Evolutionary conservation across 1,139 yeast genomes (phyloP).

Genomic region (Debaryomyces udenii): DNA sequence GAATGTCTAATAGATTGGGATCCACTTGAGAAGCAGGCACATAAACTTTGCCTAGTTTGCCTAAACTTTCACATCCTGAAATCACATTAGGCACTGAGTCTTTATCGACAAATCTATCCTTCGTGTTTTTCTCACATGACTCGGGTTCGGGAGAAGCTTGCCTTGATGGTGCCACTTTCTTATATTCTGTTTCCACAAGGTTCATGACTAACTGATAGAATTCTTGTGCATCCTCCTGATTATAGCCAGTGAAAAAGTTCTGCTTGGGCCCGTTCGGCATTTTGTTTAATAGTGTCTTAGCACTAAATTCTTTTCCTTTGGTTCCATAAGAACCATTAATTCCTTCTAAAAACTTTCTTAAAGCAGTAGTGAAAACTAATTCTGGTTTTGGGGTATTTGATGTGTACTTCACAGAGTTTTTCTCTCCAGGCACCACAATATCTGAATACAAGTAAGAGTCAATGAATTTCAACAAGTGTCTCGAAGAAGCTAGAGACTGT

Average conservation of each 20-base stretch:
- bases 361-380: slow-evolving; percentile 54
- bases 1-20: slow-evolving; percentile 53
- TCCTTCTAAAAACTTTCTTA: slow-evolving; percentile 52
- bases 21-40: slow-evolving; percentile 76
- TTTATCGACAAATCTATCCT: slow-evolving; percentile 26
- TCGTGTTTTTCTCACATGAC: slow-evolving; percentile 13
- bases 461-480: slow-evolving; percentile 59
- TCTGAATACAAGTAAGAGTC: slow-evolving; percentile 44
- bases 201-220: slow-evolving; percentile 81
- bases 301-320: slow-evolving; percentile 63
- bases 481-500: slow-evolving; percentile 80
- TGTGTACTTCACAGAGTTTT: slow-evolving; percentile 27
- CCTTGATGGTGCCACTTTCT: slow-evolving; percentile 22
- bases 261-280: slow-evolving; percentile 83
- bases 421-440: slow-evolving; percentile 22
- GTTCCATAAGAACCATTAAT: slow-evolving; percentile 61
- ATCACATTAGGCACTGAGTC: slow-evolving; percentile 27
- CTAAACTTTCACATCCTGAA: slow-evolving; percentile 55
- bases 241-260: slow-evolving; percentile 76
- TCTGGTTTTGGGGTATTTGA: slow-evolving; percentile 36
- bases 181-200: slow-evolving; percentile 69
- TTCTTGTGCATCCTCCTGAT: slow-evolving; percentile 95
- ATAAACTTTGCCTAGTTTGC: slow-evolving; percentile 61
- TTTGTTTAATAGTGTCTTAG: slow-evolving; percentile 62
- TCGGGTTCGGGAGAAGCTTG: slow-evolving; percentile 28